A percentile compares a stretch with the other conserved stretches of the same genome.
Evolutionary conservation across 2,329 filamentous ascomycete species (phyloP).

Genomic region (Cordyceps sp.): DNA sequence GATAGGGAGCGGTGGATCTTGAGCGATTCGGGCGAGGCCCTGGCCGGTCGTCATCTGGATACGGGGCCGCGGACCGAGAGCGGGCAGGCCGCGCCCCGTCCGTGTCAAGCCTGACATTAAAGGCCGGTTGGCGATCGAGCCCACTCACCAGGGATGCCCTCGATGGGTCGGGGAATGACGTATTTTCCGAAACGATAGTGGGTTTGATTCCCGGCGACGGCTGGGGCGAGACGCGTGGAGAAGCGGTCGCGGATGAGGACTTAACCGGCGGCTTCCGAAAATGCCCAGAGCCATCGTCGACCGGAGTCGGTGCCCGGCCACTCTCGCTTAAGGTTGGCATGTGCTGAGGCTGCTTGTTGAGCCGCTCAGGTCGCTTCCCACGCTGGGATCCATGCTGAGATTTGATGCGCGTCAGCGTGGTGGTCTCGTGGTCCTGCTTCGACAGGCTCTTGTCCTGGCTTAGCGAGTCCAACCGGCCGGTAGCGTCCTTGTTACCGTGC

Average conservation of each 20-base stretch:
- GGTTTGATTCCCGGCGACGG: conserved; percentile 23
- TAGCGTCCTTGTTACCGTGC: conserved; percentile 82
- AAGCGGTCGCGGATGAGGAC: conserved; percentile 7
- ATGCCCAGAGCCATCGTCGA: conserved; percentile 6
- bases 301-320: conserved; percentile 13
- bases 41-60: conserved; percentile 51
- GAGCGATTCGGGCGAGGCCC: conserved; percentile 29
- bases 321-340: conserved; percentile 34
- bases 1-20: conserved; percentile 32
- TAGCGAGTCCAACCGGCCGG: conserved; percentile 67
- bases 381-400: conserved; percentile 57
- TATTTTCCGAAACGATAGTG: conserved; percentile 20
- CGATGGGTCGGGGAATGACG: conserved; percentile 30
- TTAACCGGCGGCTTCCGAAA: conserved; percentile 5
- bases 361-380: conserved; percentile 42
- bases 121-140: conserved; percentile 30
- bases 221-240: conserved; percentile 20
- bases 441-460: conserved; percentile 70
- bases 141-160: conserved; percentile 18
- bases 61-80: conserved; percentile 45
- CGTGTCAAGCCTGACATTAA: conserved; percentile 30
- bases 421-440: conserved; percentile 81
- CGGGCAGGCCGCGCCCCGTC: conserved; percentile 15
- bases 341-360: conserved; percentile 31
- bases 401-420: conserved; percentile 78